Evolutionary conservation across 164 flowering plant genomes (phyloP), one percentile per base, ranked within the genome.

Genomic region (Houttuynia cordata): DNA sequence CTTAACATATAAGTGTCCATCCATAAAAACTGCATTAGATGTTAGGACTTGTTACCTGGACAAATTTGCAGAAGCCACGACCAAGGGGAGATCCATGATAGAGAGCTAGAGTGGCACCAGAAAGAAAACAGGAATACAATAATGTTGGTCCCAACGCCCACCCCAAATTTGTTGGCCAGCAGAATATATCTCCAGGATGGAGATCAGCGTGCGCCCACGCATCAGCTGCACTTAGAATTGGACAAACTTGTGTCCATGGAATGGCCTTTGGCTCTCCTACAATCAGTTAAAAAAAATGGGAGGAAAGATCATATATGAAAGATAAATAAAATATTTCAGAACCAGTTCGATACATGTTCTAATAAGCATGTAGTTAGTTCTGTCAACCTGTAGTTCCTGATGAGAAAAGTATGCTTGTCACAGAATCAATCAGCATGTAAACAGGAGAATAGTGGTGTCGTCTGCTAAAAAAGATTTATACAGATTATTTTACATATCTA

Each of bases 101-200:
- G 4, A 93, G 92, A 53, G 96, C 94, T 39, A 90, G 74, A 64
- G 90, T 80, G 67, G 85, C 83, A 57, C 97, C 99, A 73, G 25
- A 25, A 7, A 94, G 71, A 67, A 94, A 91, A 77, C 85, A 75
- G 47, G 88, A 72, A 67, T 77, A 94, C 18, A 88, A 47, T 47
- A 81, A 0, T 58, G 66, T 67, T 24, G 96, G 96, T 51, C 97
- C 99, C 87, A 84, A 73, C 60, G 88, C 84, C 99, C 99, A 94
- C 37, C 99, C 99, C 59, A 94, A 74, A 78, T 76, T 94, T 62
- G 99, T 86, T 7, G 97, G 97, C 95, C 95, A 91, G 70, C 97
- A 91, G 57, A 67, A 66, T 25, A 82, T 59, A 74, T 91, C 97
- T 53, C 95, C 95, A 59, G 65, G 60, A 70, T 72, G 78, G 55